A percentile compares a stretch with the other conserved stretches of the same genome.
Conservation (phyloP, 257 asterid species). For the Capsicum baccatum region DNA sequence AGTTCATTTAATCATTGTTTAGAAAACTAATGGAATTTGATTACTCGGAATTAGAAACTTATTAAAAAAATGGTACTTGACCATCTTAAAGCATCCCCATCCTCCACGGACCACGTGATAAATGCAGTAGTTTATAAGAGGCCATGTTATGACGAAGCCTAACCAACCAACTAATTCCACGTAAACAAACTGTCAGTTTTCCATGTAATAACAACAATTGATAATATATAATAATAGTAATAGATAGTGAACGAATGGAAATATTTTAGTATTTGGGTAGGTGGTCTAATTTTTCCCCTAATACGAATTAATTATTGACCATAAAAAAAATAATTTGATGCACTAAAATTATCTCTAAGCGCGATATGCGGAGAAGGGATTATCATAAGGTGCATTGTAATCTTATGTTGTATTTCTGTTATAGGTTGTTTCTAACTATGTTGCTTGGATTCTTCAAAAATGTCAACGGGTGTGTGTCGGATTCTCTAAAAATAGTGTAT, state of each 20-base stretch:
- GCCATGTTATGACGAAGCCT: slow-evolving; percentile 7
- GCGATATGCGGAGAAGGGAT: too few species aligned
- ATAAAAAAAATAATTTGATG: background rate
- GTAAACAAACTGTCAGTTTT: background rate
- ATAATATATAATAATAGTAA: background rate
- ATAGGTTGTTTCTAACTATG: too few species aligned
- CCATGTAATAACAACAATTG: background rate
- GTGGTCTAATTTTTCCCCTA: background rate
- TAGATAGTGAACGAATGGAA: background rate
- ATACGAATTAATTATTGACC: background rate
- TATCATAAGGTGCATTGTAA: too few species aligned
- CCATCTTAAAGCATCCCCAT: background rate
- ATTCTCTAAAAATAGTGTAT: too few species aligned
- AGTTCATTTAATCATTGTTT: background rate
- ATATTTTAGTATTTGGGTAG: background rate
- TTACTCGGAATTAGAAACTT: background rate
- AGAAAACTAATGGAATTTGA: background rate
- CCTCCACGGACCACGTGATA: slow-evolving; percentile 11
- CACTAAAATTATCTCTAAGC: too few species aligned
- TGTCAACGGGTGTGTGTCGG: too few species aligned
- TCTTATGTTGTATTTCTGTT: too few species aligned
- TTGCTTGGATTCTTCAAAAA: too few species aligned
- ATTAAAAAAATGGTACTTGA: background rate
- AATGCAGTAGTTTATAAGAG: background rate
- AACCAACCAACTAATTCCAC: slow-evolving; percentile 25